Evolutionary conservation across 352 stramenopile species (phyloP), one percentile per base, ranked within the genome.

Genomic region (Pythium dissimile): DNA sequence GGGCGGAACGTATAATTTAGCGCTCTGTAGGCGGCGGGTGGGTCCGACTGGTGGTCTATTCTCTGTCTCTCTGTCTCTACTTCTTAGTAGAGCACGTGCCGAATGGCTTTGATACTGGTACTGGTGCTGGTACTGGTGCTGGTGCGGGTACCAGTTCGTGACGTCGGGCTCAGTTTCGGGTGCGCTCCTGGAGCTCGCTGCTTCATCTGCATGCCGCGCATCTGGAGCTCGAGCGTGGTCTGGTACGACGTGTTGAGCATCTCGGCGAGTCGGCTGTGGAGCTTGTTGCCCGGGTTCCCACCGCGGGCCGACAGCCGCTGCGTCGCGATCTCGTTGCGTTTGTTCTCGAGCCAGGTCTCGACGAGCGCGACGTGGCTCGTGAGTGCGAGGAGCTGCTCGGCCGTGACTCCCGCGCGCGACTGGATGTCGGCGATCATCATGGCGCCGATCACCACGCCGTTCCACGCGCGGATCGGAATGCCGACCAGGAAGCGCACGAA

Each of bases 401-500:
- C 18, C 2, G 64, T 50, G 8, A 83, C 54, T 9, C 66, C 62
- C 3, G 35, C 15, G 8, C 76, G 70, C 2, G 76, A 61, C 21
- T 76, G 64, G 1, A 75, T 54, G 41, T 87, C 77, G 0, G 76
- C 76, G 16, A 89, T 67, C 31, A 89, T 69, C 9, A 89, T 62
- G 1, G 76, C 79, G 9, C 79, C 79, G 8, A 89, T 63, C 34
- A 84, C 64, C 6, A 78, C 64, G 21, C 79, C 79, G 54, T 85
- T 76, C 31, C 64, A 69, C 20, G 56, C 45, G 1, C 64, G 62
- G 58, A 87, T 74, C 20, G 79, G 79, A 4, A 87, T 60, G 8
- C 71, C 79, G 47, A 84, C 72, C 16, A 86, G 48, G 38, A 87
- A 89, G 5, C 74, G 76, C 43, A 85, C 38, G 20, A 71, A 71